Base-by-base conservation (phyloP, 345 rosid species). In the Sisymbrium irio region DNA sequence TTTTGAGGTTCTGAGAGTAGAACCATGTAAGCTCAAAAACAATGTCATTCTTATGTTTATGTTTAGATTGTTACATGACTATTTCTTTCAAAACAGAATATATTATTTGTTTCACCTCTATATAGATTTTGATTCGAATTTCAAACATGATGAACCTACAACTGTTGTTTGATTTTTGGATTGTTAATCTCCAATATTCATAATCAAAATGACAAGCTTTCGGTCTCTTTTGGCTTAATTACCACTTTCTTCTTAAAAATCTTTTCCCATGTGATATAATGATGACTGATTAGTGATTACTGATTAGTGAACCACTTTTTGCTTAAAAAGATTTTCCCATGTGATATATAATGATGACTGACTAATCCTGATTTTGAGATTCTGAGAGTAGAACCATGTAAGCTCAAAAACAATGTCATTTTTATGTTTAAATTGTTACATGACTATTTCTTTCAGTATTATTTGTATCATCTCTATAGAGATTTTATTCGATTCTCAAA, bases 1-100 rank as follows among this genome's bases (percentile, higher is more conserved):
- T 58, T 74, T 66, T 49, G 27, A 5, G 59, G 58, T 58, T 74
- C 44, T 74, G 67, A 65, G 42, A 37, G 27, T 46, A 56, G 72
- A 65, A 8, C 66, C 58, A 73, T 46, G 32, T 65, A 69, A 65
- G 58, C 65, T 47, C n/a, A 54, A 41, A 57, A 44, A 63, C 56
- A 65, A 55, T 44, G 32, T 25, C 50, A 73, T 65, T 62, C 56
- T 58, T 57, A 37, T 57, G 27, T 74, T 58, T 57, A 37, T 57
- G 27, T 74, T 73, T 65, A 65, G 77, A 46, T 56, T 11, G 33
- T 45, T 46, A 46, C 30, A 62, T 71, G 66, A 46, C 22, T 47
- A 30, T 39, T 39, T 39, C 42, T 39, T 17, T 53, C 36, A 53
- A 28, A 53, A 37, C 25, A 22, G 25, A 22, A 10, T 58, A 10